Conservation (phyloP, 2,329 filamentous ascomycete genomes). For the Diaporthe ilicicola region DNA sequence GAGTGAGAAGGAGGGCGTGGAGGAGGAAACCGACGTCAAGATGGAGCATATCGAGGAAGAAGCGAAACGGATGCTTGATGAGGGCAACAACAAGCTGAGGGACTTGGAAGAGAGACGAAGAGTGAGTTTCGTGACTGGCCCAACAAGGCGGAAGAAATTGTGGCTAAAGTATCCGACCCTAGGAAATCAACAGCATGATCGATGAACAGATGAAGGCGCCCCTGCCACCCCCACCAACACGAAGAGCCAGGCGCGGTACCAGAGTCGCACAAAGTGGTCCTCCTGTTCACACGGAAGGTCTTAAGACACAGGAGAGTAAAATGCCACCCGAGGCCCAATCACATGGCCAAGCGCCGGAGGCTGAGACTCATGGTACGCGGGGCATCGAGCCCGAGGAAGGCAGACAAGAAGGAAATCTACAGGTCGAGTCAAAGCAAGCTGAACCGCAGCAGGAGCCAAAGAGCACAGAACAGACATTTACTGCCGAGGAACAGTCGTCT, state of each 20-base stretch:
- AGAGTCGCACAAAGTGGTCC: constrained; percentile 6
- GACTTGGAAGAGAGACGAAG: constrained; percentile 46
- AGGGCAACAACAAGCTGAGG: constrained; percentile 44
- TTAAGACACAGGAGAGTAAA: not conserved
- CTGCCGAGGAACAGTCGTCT: not conserved
- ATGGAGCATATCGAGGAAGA: constrained; percentile 47
- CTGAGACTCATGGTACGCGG: not conserved
- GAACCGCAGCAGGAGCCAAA: not conserved
- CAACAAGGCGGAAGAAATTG: constrained; percentile 29
- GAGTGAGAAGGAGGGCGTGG: constrained; percentile 41
- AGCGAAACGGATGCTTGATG: constrained; percentile 40
- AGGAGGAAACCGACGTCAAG: constrained; percentile 46
- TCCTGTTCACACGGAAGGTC: not conserved
- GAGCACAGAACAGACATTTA: not conserved
- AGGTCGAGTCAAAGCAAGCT: not conserved
- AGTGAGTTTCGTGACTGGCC: constrained; percentile 35
- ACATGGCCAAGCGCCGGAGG: not conserved
- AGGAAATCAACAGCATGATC: constrained; percentile 54
- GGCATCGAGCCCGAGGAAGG: not conserved
- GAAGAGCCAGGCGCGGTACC: constrained; percentile 34
- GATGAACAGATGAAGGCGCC: constrained; percentile 50
- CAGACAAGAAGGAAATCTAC: not conserved
- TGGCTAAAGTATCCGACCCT: not conserved
- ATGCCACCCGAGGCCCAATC: not conserved
- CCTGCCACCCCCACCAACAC: constrained; percentile 41